A percentile compares a stretch with the other conserved stretches of the same genome.
phyloP scores from a whole-genome alignment of 306 rosid species.

The Sicyos edulis region DNA sequence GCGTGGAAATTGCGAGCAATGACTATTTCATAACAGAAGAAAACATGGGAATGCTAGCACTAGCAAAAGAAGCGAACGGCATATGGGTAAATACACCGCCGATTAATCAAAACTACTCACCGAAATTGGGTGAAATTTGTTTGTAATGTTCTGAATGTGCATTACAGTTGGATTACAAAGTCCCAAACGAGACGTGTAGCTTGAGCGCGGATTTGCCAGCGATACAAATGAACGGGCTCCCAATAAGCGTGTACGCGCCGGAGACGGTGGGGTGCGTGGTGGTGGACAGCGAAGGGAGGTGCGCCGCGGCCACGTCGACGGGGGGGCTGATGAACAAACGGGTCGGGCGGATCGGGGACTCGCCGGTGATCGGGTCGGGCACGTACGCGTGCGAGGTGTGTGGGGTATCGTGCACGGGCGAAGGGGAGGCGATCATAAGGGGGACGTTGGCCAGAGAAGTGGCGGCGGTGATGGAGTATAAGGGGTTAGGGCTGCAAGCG shows the following conservation, averaged over 20 bases:
- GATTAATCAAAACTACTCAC: not conserved
- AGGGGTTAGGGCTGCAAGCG: slow-evolving; percentile 61
- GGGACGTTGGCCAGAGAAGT: slow-evolving; percentile 90
- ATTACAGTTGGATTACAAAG: slow-evolving; percentile 68
- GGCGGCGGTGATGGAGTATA: slow-evolving; percentile 92
- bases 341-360: slow-evolving; percentile 82
- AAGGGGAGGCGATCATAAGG: slow-evolving; percentile 92
- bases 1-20: slow-evolving; percentile 60
- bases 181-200: slow-evolving; percentile 55
- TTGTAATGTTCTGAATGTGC: not conserved
- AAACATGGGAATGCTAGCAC: slow-evolving; percentile 73
- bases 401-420: slow-evolving; percentile 91
- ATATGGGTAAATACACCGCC: slow-evolving; percentile 43
- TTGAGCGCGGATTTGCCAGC: slow-evolving; percentile 50
- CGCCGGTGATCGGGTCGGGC: slow-evolving; percentile 79
- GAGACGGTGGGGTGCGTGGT: slow-evolving; percentile 97
- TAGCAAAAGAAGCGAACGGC: slow-evolving; percentile 84
- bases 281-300: slow-evolving; percentile 60
- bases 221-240: slow-evolving; percentile 72
- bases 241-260: slow-evolving; percentile 72
- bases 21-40: slow-evolving; percentile 83
- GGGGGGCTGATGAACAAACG: slow-evolving; percentile 86
- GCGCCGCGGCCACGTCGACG: slow-evolving; percentile 86
- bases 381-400: slow-evolving; percentile 80
- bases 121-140: not conserved